These are phyloP conservation scores for Pulveroboletus ravenelii DNA, from an alignment of 768 basidiomycete genomes.

Conservation along the genomic window DNA sequence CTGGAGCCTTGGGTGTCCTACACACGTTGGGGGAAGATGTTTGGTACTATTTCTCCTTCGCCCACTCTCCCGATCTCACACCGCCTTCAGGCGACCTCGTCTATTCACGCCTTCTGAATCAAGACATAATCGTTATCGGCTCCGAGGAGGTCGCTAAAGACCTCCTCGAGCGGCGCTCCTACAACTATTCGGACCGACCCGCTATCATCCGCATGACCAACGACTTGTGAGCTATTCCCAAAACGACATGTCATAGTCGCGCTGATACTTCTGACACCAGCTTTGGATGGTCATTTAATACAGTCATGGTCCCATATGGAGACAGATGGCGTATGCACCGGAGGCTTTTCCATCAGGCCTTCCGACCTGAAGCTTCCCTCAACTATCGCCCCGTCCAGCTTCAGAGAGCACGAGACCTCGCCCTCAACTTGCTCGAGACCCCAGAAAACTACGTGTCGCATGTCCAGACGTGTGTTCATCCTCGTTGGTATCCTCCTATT, in stretches of 20 bases:
- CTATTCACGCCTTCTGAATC: slow-evolving; percentile 34
- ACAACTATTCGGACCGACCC: slow-evolving; percentile 44
- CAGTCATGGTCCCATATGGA: slow-evolving; percentile 25
- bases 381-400: slow-evolving; percentile 23
- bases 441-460: slow-evolving; percentile 16
- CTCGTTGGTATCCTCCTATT: background rate
- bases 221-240: slow-evolving; percentile 22
- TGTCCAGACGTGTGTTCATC: slow-evolving; percentile 22
- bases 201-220: slow-evolving; percentile 23
- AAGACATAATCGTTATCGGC: slow-evolving; percentile 37
- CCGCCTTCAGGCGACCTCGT: slow-evolving; percentile 32
- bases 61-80: background rate
- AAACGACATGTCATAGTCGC: background rate
- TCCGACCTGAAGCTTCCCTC: slow-evolving; percentile 18
- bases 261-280: slow-evolving; percentile 5
- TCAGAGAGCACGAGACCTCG: slow-evolving; percentile 23
- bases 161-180: slow-evolving; percentile 42
- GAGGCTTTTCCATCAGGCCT: slow-evolving; percentile 26
- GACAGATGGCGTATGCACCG: slow-evolving; percentile 29
- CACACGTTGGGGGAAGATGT: slow-evolving; percentile 27
- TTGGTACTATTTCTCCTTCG: slow-evolving; percentile 20
- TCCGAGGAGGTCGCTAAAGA: slow-evolving; percentile 36
- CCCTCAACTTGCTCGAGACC: slow-evolving; percentile 22
- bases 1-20: slow-evolving; percentile 32
- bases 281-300: slow-evolving; percentile 29